Evolutionary conservation across 2,329 filamentous ascomycete genomes (phyloP).

Genomic region (Tolypocladium tundrense): DNA sequence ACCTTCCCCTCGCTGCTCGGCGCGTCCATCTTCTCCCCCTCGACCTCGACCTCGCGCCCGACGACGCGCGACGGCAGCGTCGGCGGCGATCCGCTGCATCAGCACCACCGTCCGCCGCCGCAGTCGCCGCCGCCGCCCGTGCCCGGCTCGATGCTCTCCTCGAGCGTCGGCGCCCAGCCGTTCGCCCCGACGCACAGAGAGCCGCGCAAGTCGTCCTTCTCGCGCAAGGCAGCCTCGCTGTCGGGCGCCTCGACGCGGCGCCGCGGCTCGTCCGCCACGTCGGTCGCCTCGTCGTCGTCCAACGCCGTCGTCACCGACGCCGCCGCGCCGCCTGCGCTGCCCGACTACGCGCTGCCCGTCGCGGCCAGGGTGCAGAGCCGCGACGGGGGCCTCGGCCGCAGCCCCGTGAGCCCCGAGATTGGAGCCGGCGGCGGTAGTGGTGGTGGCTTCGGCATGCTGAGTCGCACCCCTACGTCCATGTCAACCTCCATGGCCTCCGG

Average conservation of each 20-base stretch:
- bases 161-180: slow-evolving; percentile 14
- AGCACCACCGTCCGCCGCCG: not conserved
- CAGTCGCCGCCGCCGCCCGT: not conserved
- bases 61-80: slow-evolving; percentile 23
- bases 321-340: slow-evolving; percentile 39
- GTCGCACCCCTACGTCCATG: slow-evolving; percentile 2
- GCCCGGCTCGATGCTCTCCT: slow-evolving; percentile 5
- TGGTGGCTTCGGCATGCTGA: slow-evolving; percentile 1
- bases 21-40: slow-evolving; percentile 22
- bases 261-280: slow-evolving; percentile 23
- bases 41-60: slow-evolving; percentile 21
- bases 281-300: slow-evolving; percentile 23
- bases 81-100: not conserved
- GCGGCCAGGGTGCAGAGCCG: slow-evolving; percentile 31
- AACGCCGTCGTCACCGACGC: slow-evolving; percentile 33
- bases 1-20: slow-evolving; percentile 25
- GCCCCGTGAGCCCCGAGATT: slow-evolving; percentile 6
- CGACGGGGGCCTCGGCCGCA: slow-evolving; percentile 7
- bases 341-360: slow-evolving; percentile 41
- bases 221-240: slow-evolving; percentile 40
- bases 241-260: slow-evolving; percentile 31
- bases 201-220: slow-evolving; percentile 38
- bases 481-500: slow-evolving; percentile 2
- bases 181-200: slow-evolving; percentile 27
- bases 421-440: not conserved